A percentile compares a stretch with the other conserved stretches of the same genome.
Evolutionary conservation across 352 stramenopile species (phyloP).

Genomic region (Blastocystis sp.): DNA sequence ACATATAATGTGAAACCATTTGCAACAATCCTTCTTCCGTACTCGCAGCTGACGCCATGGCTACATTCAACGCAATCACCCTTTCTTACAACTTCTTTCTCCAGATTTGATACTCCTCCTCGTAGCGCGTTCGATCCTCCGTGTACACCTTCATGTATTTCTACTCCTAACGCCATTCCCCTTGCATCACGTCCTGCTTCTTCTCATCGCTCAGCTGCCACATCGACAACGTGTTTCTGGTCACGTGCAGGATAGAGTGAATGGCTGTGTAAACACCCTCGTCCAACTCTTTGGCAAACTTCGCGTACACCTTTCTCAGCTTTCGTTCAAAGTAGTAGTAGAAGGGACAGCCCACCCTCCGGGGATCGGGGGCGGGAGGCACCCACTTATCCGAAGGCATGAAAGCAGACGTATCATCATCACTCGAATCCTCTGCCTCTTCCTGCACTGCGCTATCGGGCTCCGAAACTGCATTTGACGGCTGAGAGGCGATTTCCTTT

Average conservation of each 20-base stretch:
- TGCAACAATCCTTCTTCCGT: neutral
- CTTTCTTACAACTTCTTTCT: neutral
- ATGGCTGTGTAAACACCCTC: neutral
- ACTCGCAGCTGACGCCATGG: neutral
- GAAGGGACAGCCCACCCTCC: slow-evolving; percentile 4
- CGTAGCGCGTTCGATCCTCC: slow-evolving; percentile 7
- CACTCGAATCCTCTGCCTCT: neutral
- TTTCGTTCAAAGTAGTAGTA: neutral
- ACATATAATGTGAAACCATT: neutral
- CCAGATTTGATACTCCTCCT: slow-evolving; percentile 13
- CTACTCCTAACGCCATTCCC: neutral
- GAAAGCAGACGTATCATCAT: neutral
- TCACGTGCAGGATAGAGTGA: neutral
- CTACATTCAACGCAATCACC: neutral
- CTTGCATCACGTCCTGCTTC: neutral
- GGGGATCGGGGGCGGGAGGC: neutral
- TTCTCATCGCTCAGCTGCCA: neutral
- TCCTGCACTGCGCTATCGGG: neutral
- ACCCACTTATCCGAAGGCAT: neutral
- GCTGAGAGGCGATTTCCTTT: neutral
- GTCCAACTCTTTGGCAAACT: neutral
- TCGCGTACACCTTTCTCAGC: slow-evolving; percentile 1
- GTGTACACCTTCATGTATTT: slow-evolving; percentile 6
- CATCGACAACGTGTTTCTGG: neutral
- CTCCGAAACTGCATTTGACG: neutral